These are phyloP conservation scores for Colletotrichum tropicale DNA, from an alignment of 2,329 filamentous ascomycete species.

Conservation along the genomic window DNA sequence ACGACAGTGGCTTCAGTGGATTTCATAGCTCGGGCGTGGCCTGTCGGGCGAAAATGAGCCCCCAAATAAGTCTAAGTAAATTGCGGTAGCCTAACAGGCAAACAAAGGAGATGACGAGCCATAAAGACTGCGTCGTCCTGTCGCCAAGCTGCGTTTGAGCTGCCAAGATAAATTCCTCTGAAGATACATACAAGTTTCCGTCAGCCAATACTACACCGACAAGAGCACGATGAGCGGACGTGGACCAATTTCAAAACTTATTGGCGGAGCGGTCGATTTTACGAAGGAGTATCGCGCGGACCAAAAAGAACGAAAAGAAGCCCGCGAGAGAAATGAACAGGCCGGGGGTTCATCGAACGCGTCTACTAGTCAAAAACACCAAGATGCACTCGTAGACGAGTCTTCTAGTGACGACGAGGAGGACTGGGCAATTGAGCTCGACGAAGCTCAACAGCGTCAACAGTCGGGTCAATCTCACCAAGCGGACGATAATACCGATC, in stretches of 20 bases:
- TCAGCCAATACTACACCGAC: fast-evolving
- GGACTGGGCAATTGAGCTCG: background rate
- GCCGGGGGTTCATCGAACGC: background rate
- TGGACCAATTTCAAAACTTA: background rate
- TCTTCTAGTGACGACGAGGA: background rate
- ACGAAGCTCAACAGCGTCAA: background rate
- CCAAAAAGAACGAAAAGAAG: background rate
- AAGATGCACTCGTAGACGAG: background rate
- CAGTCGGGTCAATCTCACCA: background rate
- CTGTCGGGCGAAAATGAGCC: background rate
- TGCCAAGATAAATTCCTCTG: background rate
- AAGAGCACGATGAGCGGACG: background rate
- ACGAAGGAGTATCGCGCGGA: background rate
- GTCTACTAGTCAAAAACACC: background rate
- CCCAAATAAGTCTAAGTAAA: background rate
- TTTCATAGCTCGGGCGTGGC: background rate
- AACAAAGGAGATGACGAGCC: background rate
- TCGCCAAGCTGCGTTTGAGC: background rate
- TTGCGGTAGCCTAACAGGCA: background rate
- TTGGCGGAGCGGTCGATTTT: background rate
- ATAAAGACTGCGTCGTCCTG: background rate
- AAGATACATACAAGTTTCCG: background rate
- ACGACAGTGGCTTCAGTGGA: background rate
- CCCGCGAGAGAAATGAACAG: background rate
- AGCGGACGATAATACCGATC: background rate